Conservation (phyloP, 805 yeast species). For the Kodamaea hsintzibuensis region DNA sequence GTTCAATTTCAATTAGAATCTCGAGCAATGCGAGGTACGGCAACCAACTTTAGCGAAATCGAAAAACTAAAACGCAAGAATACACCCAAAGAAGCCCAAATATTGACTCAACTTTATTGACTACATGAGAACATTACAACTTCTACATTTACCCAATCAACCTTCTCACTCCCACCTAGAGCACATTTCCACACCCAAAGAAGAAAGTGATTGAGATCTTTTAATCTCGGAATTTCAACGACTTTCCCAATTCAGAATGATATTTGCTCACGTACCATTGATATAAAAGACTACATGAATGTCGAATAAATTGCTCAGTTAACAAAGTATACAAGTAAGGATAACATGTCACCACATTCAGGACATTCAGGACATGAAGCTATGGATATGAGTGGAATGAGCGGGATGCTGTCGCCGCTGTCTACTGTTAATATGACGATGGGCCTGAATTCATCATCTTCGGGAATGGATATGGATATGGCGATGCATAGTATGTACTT, state of each 20-base stretch:
- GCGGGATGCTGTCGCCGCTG: too few species aligned
- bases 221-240: background rate
- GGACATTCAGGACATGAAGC: background rate
- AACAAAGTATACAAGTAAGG: background rate
- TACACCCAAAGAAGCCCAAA: too few species aligned
- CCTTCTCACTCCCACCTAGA: background rate
- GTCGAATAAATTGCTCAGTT: background rate
- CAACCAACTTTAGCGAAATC: too few species aligned
- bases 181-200: background rate
- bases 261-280: background rate
- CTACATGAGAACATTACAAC: too few species aligned
- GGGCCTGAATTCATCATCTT: background rate
- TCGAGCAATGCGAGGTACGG: too few species aligned
- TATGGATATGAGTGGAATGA: background rate
- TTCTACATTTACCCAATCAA: background rate
- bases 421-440: too few species aligned
- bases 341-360: background rate
- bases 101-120: too few species aligned
- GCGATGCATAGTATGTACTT: constrained; percentile 61
- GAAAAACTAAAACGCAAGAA: too few species aligned
- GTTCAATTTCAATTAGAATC: too few species aligned
- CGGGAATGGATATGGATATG: constrained; percentile 28
- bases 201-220: background rate
- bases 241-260: background rate
- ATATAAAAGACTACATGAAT: background rate